These are phyloP conservation scores for Lactarius indigo DNA, from an alignment of 768 basidiomycete species.

Conservation along the genomic window DNA sequence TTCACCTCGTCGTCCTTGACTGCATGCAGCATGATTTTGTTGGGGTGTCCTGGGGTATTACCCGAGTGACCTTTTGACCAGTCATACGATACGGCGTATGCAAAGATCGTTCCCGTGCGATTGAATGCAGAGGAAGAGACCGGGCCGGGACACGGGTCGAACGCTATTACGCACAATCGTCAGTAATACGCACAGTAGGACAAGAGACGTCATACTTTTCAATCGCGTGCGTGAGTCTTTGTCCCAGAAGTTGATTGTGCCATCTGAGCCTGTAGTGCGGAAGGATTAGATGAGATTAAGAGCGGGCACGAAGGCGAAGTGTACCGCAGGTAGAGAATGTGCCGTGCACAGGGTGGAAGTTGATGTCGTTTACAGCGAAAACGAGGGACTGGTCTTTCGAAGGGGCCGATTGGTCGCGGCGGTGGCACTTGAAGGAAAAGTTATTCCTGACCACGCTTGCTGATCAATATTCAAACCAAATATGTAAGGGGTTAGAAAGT, in stretches of 20 bases:
- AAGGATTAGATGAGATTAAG: background rate
- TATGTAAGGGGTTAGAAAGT: constrained; percentile 7
- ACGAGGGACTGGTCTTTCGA: constrained; percentile 44
- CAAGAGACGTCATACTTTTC: constrained; percentile 56
- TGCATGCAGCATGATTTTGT: constrained; percentile 80
- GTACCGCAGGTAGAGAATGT: constrained; percentile 45
- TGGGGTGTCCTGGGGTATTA: constrained; percentile 65
- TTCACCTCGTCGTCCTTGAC: constrained; percentile 87
- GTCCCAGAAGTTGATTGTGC: constrained; percentile 92
- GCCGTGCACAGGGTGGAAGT: constrained; percentile 51
- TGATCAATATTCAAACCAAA: background rate
- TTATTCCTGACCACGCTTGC: constrained; percentile 36
- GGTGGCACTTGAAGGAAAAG: constrained; percentile 58
- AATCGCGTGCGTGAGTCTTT: constrained; percentile 88
- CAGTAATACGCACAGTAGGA: background rate
- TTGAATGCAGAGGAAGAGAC: constrained; percentile 83
- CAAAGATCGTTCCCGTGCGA: constrained; percentile 83
- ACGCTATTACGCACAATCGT: constrained; percentile 43
- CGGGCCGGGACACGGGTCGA: constrained; percentile 71
- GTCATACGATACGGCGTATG: constrained; percentile 89
- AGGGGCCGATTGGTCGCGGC: constrained; percentile 35
- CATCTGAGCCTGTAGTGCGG: constrained; percentile 59
- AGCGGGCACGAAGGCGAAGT: background rate
- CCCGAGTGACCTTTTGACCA: constrained; percentile 93
- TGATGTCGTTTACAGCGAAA: constrained; percentile 55